Base-by-base conservation (phyloP, 116 monocot genomes). In the Zostera marina region DNA sequence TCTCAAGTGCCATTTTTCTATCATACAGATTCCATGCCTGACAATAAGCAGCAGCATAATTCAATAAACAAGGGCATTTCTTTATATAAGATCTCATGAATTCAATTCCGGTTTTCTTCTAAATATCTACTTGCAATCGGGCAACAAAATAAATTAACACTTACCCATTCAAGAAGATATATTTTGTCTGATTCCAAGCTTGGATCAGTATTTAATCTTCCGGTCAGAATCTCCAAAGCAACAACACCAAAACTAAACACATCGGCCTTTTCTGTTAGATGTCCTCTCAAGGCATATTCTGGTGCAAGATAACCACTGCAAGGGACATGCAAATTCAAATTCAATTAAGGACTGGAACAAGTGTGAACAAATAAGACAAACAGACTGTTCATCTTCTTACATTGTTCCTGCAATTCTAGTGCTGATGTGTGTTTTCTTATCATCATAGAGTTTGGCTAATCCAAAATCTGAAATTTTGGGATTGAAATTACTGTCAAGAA, bases 401-500 rank as follows among this genome's bases (percentile, higher is more conserved):
- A 83, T 72, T 72, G 88, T 88, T 9, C 88, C 88, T 12, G 88
- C 83, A 68, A 88, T 74, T 54, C 80, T 77, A 26, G 88, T 88
- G 70, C 72, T 88, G 47, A 83, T 77, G 54, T 88, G 88, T 52
- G 83, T 88, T 54, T 77, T 74, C 24, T 77, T 75, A 23, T 88
- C 77, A 57, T 83, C 80, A 68, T 79, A 88, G 44, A 88, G 83
- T 58, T 77, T 88, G 25, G 88, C 83, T 12, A 88, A 70, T 54
- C 88, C 88, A 67, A 88, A 88, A 63, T 88, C 88, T 48, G 88
- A 88, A 60, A 88, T 83, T 68, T 83, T 88, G 22, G 88, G 88
- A 63, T 72, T 74, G 14, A 88, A 64, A 61, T 88, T 67, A 7
- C 52, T 49, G 65, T 83, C 88, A 19, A 88, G 72, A 13, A 88